Percentiles rank a stretch among this genome's conserved stretches.
Evolutionary conservation across 257 asterid species (phyloP).

Genomic region (Penstemon barbatus): DNA sequence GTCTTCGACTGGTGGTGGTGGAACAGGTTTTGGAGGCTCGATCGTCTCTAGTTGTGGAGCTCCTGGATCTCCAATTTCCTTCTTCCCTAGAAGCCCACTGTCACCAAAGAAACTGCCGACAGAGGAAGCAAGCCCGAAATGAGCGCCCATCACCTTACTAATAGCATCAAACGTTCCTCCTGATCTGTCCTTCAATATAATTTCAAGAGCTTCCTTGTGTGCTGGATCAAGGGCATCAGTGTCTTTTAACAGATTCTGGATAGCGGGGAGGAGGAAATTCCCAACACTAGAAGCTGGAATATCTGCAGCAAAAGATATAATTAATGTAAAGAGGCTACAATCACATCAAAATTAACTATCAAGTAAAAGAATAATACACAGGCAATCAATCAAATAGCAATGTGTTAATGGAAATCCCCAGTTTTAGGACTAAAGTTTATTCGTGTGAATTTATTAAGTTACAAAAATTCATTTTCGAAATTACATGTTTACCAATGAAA

Average conservation of each 20-base stretch:
- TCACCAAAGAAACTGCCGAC: slow-evolving; percentile 90
- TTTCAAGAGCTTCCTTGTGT: slow-evolving; percentile 97
- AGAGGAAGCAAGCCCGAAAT: slow-evolving; percentile 79
- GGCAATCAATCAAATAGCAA: background rate
- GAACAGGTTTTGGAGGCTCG: slow-evolving; percentile 40
- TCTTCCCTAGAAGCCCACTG: slow-evolving; percentile 77
- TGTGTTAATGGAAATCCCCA: background rate
- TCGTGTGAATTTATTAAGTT: background rate
- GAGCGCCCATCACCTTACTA: slow-evolving; percentile 95
- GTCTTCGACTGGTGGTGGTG: slow-evolving; percentile 68
- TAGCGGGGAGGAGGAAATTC: slow-evolving; percentile 84
- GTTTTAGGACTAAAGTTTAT: background rate
- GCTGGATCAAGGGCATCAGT: slow-evolving; percentile 96
- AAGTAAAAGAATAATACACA: too few relatives aligned
- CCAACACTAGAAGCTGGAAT: slow-evolving; percentile 70
- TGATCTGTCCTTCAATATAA: slow-evolving; percentile 83
- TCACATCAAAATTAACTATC: background rate
- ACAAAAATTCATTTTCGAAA: background rate
- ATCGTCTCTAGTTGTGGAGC: slow-evolving; percentile 33
- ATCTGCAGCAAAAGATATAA: slow-evolving; percentile 48
- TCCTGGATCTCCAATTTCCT: slow-evolving; percentile 54
- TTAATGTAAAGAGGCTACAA: background rate
- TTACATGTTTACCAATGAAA: background rate
- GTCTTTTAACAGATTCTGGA: slow-evolving; percentile 86
- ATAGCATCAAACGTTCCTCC: slow-evolving; percentile 83